These are phyloP conservation scores for Oryza coarctata DNA, from an alignment of 176 grass and related monocot species.

Conservation along the genomic window DNA sequence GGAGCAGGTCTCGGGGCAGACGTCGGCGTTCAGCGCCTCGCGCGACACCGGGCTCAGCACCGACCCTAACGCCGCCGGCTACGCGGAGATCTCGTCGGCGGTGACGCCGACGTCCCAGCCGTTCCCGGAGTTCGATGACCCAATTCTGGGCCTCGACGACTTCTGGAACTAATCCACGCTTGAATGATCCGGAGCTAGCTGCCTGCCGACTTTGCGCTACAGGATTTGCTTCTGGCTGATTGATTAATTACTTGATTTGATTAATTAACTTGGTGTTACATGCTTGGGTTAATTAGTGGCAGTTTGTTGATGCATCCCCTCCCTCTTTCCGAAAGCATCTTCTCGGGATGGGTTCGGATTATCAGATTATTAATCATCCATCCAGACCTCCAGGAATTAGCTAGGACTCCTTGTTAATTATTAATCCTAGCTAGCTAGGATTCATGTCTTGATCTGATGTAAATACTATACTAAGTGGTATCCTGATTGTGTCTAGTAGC, in stretches of 20 bases:
- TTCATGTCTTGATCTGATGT: constrained; percentile 43
- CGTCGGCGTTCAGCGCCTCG: constrained; percentile 55
- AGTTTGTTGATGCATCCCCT: constrained; percentile 23
- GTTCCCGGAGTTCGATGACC: constrained; percentile 44
- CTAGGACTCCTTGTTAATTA: constrained; percentile 44
- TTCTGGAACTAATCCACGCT: constrained; percentile 55
- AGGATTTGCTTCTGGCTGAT: neutral
- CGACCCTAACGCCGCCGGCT: constrained; percentile 38
- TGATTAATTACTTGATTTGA: constrained; percentile 48
- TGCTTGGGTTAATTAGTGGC: constrained; percentile 14
- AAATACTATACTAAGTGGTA: constrained; percentile 25
- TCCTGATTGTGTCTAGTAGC: constrained; percentile 43
- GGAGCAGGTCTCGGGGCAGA: constrained; percentile 58
- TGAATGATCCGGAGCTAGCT: neutral
- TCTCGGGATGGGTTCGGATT: constrained; percentile 20
- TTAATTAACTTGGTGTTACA: constrained; percentile 36
- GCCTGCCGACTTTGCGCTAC: neutral
- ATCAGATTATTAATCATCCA: constrained; percentile 34
- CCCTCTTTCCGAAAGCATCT: constrained; percentile 8
- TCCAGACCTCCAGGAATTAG: constrained; percentile 44
- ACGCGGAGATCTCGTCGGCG: constrained; percentile 83
- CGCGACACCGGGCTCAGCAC: constrained; percentile 72
- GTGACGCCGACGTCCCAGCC: constrained; percentile 36
- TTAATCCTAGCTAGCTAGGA: constrained; percentile 42
- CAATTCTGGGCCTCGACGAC: constrained; percentile 45